Base-by-base conservation (phyloP, 1,284 basidiomycete genomes). In the Ganoderma meredithae region DNA sequence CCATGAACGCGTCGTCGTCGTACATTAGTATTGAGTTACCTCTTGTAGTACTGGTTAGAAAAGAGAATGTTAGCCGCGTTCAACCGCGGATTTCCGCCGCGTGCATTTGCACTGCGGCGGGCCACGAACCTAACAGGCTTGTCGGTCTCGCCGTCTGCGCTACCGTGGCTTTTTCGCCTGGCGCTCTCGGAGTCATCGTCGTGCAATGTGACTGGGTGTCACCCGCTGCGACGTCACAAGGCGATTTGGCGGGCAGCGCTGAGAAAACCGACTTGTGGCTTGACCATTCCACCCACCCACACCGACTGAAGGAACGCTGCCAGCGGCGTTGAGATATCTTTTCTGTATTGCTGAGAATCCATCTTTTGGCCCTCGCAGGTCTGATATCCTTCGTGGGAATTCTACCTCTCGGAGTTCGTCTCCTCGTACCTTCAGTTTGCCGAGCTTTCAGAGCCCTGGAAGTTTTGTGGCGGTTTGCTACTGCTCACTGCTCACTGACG, bases 11-110 rank as follows among this genome's bases (percentile, higher is more conserved):
- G 63, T 58, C 10, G 62, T 56, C 22, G 36, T 61, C 65, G 36
- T 72, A 72, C 67, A 65, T 64, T 72, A 72, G 69, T 66, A 67
- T 64, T 36, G 61, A 72, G 69, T 69, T 64, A 67, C 63, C 60
- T 65, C 65, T 31, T 72, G 71, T 72, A 72, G 71, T 72, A 70
- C 66, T 70, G 71, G 71, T 67, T 72, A 70, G 67, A 72, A 70
- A 55, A 62, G 63, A 70, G 65, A 72, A 72, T 67, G 70, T 69
- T 41, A 72, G 27, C 63, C 71, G 71, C 71, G 71, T 65, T 72
- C 71, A 72, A 72, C 71, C 71, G 71, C 71, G 71, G 64, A 62
- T 31, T 53, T 13, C 40, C 39, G 40, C 58, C 22, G 58, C 22
- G 55, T 41, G 58, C 40, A 60, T 60, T 60, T 60, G 58, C 40